A percentile compares a stretch with the other conserved stretches of the same genome.
Evolutionary conservation across 2,329 filamentous ascomycete species (phyloP).

Genomic region (Clonostachys byssicola): DNA sequence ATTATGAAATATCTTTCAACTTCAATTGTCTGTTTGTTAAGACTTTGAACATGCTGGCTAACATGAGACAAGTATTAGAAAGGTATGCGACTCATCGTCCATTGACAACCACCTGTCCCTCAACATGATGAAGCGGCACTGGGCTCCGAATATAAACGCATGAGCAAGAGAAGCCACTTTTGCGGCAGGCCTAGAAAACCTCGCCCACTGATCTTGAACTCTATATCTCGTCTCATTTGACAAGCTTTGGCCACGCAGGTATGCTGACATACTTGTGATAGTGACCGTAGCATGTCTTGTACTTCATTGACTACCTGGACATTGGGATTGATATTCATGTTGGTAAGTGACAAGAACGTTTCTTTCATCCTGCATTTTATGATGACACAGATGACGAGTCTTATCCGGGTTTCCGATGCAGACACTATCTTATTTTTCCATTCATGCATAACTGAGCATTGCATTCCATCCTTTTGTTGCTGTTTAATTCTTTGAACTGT

Average conservation of each 20-base stretch:
- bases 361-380: constrained; percentile 9
- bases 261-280: no score
- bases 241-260: no score
- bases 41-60: no score
- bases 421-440: constrained; percentile 65
- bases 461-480: constrained; percentile 1
- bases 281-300: no score
- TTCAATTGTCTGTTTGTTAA: not conserved
- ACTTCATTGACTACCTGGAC: no score
- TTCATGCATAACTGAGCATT: constrained; percentile 61
- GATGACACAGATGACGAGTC: constrained; percentile 69
- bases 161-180: constrained; percentile 83
- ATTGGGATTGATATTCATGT: no score
- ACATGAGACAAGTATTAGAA: constrained; percentile 12
- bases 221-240: not conserved
- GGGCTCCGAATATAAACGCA: constrained; percentile 75
- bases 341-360: no score
- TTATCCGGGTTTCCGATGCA: constrained; percentile 70
- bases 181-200: constrained; percentile 99
- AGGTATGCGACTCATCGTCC: constrained; percentile 17
- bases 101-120: constrained; percentile 5
- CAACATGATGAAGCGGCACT: constrained; percentile 89
- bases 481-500: not conserved
- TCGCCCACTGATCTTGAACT: constrained; percentile 77
- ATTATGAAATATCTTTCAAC: constrained; percentile 29